phyloP scores from a whole-genome alignment of 805 yeast genomes.

The Scheffersomyces coipomensis region DNA sequence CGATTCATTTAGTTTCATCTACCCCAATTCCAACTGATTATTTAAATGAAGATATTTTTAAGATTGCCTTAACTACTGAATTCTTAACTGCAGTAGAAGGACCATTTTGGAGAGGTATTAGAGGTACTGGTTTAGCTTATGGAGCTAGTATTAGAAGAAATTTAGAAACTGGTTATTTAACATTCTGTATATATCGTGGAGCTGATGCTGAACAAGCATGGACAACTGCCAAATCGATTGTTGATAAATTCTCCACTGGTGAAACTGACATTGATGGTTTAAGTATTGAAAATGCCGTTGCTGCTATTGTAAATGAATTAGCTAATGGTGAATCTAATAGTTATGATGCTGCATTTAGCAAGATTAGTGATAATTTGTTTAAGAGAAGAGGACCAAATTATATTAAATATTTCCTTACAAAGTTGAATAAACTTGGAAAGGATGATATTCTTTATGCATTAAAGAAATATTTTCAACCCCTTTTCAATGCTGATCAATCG shows the following conservation, averaged over 20 bases:
- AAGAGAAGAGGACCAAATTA: conserved; percentile 71
- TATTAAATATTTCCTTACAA: conserved; percentile 50
- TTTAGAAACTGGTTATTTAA: conserved; percentile 65
- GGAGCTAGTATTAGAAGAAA: conserved; percentile 68
- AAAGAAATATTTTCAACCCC: conserved; percentile 57
- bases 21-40: conserved; percentile 57
- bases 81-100: conserved; percentile 88
- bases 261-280: conserved; percentile 51
- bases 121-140: conserved; percentile 93
- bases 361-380: conserved; percentile 64
- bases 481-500: conserved; percentile 60
- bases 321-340: conserved; percentile 69
- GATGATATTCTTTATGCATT: conserved; percentile 52
- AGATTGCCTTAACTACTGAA: conserved; percentile 69
- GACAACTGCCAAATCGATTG: conserved; percentile 62
- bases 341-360: conserved; percentile 62
- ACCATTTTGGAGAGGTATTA: conserved; percentile 93
- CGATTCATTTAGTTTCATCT: conserved; percentile 63
- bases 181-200: conserved; percentile 74
- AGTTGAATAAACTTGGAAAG: conserved; percentile 50
- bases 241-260: conserved; percentile 60
- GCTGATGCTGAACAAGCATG: conserved; percentile 73
- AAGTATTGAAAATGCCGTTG: conserved; percentile 68
- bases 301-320: conserved; percentile 68
- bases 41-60: conserved; percentile 56